Evolutionary conservation across 768 basidiomycete genomes (phyloP), one percentile per base, ranked within the genome.

Genomic region (Cystofilobasidium ferigula): DNA sequence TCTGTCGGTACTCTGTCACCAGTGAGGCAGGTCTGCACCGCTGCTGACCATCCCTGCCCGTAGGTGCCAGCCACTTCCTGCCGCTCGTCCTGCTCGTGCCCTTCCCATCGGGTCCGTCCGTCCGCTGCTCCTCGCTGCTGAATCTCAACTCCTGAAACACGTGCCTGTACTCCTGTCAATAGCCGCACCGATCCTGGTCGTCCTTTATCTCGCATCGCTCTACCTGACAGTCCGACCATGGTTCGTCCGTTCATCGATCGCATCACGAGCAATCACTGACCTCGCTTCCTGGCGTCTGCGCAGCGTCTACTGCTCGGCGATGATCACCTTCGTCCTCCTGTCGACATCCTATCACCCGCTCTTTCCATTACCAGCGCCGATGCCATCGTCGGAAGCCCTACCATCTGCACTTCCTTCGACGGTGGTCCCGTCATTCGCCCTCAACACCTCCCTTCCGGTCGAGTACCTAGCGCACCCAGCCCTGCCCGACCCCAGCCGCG

Each of bases 221-320:
- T 54, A 20, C 12, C 30, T 54, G 14, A 54, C 51, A 5, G 51
- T 54, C 51, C 51, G 51, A 22, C 51, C 51, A 32, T 54, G 51
- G 51, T 54, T 2, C 28, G 30, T 32, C 51, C n/a, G 51, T 54
- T 14, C 3, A 8, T 30, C n/a, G 9, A 54, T 4, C 22, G 4
- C 22, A 13, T 47, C 22, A 7, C 14, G 13, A 24, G 4, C 45
- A 47, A 16, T 3, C 6, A 28, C 26, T 54, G 30, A 54, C 8
- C 51, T 54, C 6, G 30, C 51, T 32, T n/a, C n/a, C 47, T 48
- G 3, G 13, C 24, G 22, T 10, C 47, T 24, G 10, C 4, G 26
- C 10, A 54, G 51, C 51, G 28, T 54, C 51, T 54, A 54, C 51
- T 54, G 51, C 51, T 54, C 51, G 30, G 51, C 32, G 28, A 54